Percentiles rank a stretch among this genome's conserved stretches.
Evolutionary conservation across 1,284 basidiomycete genomes (phyloP).

Genomic region (Trametes pubescens): DNA sequence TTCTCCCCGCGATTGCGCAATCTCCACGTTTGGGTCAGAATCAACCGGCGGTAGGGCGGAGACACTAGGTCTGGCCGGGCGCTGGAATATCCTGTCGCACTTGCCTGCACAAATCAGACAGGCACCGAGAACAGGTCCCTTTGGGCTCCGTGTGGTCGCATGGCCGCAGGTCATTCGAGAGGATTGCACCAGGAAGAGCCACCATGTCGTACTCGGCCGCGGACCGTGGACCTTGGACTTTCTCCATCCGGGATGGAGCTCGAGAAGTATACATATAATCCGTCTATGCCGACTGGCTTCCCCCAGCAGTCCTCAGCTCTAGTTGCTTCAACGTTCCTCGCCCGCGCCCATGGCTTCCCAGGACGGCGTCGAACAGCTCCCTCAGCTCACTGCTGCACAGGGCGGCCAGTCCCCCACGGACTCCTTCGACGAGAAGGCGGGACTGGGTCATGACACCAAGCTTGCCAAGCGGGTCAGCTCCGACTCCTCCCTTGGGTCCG

Average conservation of each 20-base stretch:
- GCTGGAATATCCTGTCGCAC: background rate
- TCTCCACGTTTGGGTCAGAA: background rate
- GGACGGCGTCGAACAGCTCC: slow-evolving; percentile 27
- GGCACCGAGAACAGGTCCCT: slow-evolving; percentile 17
- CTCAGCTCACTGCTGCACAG: slow-evolving; percentile 26
- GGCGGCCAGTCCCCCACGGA: slow-evolving; percentile 26
- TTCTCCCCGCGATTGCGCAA: slow-evolving; percentile 16
- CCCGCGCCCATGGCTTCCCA: slow-evolving; percentile 25
- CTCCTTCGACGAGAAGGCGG: slow-evolving; percentile 44
- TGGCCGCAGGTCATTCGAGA: slow-evolving; percentile 13
- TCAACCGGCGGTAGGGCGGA: background rate
- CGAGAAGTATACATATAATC: slow-evolving; percentile 18
- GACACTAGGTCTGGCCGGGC: background rate
- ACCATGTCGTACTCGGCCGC: slow-evolving; percentile 24
- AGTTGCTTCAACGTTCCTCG: slow-evolving; percentile 23
- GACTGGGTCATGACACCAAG: slow-evolving; percentile 15
- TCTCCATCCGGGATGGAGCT: slow-evolving; percentile 8
- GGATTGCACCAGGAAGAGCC: slow-evolving; percentile 25
- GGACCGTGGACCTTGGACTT: slow-evolving; percentile 2
- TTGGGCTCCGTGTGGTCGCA: slow-evolving; percentile 16
- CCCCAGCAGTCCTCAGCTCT: slow-evolving; percentile 22
- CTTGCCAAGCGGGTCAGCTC: slow-evolving; percentile 31
- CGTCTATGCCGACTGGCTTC: background rate
- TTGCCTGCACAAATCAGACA: slow-evolving; percentile 16
- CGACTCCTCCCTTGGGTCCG: slow-evolving; percentile 30